Evolutionary conservation across 148 eudicot genomes (phyloP), one percentile per base, ranked within the genome.

Genomic region (Polygonum aviculare): DNA sequence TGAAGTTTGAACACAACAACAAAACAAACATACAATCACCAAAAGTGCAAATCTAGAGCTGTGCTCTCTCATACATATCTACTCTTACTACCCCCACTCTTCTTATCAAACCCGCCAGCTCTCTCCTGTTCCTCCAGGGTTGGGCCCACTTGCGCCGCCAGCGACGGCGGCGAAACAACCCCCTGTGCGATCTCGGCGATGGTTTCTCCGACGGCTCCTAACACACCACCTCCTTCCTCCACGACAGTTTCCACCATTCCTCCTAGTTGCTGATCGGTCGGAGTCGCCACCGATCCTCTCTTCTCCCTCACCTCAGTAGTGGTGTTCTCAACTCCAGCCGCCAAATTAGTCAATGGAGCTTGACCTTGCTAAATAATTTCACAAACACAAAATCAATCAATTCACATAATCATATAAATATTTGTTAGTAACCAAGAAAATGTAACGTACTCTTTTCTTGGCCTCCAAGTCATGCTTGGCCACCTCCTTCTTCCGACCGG

Each of bases 131-230:
- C 44, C 44, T 31, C 16, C 38, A 2, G 0, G 69, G 45, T 67
- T n/a, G 72, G 69, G 38, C 26, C 69, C 14, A 62, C 12, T 0
- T 9, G 63, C 26, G 26, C 63, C 3, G 35, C 63, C 31, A 16
- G 18, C 0, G 45, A 21, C 5, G 72, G 45, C 19, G 72, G 72
- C 21, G 44, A 19, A 44, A 67, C 44, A 44, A 67, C 40, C 16
- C 72, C 72, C 45, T 67, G 72, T 15, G 86, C 86, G 16, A 83
- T 83, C 75, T 83, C 86, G 0, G 77, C 83, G 65, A 80, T 73
- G 0, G 86, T 83, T 14, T 83, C 86, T 5, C 83, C 83, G 18
- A 83, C 74, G 3, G 86, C 86, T 4, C 76, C 79, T 0, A 83
- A 63, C 47, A 83, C 77, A 0, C 83, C 86, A 11, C 72, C 57